Evolutionary conservation across 2,329 filamentous ascomycete genomes (phyloP).

Genomic region (Aspergillus felis): DNA sequence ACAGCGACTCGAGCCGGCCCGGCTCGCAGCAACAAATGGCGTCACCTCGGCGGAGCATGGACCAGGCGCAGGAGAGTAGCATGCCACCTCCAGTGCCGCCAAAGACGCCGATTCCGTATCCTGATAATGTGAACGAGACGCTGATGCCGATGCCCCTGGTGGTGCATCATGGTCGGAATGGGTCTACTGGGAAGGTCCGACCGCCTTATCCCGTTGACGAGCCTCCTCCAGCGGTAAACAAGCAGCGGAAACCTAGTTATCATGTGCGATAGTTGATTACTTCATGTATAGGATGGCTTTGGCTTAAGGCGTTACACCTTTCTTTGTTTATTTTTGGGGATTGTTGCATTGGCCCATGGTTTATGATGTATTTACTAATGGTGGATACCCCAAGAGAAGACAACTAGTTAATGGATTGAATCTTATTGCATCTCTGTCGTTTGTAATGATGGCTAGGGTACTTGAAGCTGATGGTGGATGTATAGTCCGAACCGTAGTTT

Average conservation of each 20-base stretch:
- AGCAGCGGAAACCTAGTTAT: constrained; percentile 78
- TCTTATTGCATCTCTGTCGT: background rate
- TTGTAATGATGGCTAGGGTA: background rate
- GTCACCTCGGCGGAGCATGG: constrained; percentile 36
- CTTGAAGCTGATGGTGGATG: too few species aligned
- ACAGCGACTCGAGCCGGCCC: constrained; percentile 33
- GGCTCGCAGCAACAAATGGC: constrained; percentile 20
- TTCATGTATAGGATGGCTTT: constrained; percentile 1
- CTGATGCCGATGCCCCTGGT: constrained; percentile 36
- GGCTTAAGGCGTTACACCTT: background rate
- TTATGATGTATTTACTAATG: background rate
- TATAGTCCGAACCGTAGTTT: too few species aligned
- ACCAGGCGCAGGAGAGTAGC: constrained; percentile 23
- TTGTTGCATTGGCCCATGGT: background rate
- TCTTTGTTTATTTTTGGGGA: background rate
- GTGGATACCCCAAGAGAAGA: constrained; percentile 14
- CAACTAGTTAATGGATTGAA: background rate
- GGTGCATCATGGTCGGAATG: constrained; percentile 12
- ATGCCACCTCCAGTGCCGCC: constrained; percentile 68
- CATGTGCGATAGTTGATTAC: constrained; percentile 43
- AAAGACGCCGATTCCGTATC: constrained; percentile 67
- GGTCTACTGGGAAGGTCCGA: constrained; percentile 22
- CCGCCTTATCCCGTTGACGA: constrained; percentile 80
- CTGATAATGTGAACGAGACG: constrained; percentile 30
- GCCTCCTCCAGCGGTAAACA: constrained; percentile 78